Percentiles rank a stretch among this genome's conserved stretches.
Conservation (phyloP, 805 yeast genomes). For the Cephaloascus albidus region DNA sequence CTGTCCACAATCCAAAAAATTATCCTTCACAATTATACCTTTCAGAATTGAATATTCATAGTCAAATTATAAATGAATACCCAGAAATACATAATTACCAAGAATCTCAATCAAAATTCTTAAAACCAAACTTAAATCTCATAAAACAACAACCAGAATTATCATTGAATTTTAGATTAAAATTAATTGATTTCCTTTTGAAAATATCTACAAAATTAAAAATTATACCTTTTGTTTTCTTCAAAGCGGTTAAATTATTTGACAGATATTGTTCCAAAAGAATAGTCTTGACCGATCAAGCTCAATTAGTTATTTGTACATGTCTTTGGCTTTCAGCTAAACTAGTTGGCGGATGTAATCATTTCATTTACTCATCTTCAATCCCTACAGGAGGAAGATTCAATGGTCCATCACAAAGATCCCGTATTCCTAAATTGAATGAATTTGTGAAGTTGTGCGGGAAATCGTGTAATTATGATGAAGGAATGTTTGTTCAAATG, state of each 20-base stretch:
- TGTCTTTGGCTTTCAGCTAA: constrained; percentile 92
- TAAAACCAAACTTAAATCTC: constrained; percentile 42
- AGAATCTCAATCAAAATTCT: constrained; percentile 17
- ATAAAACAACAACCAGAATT: constrained; percentile 87
- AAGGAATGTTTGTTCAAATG: constrained; percentile 61
- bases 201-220: constrained; percentile 60
- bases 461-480: constrained; percentile 46
- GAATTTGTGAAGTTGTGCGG: constrained; percentile 72
- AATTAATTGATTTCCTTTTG: constrained; percentile 70
- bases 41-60: constrained; percentile 39
- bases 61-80: constrained; percentile 38
- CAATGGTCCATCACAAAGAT: constrained; percentile 64
- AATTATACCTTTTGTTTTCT: constrained; percentile 57
- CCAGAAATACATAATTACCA: constrained; percentile 34
- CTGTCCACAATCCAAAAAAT: constrained; percentile 25
- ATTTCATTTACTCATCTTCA: constrained; percentile 42
- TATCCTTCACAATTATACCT: constrained; percentile 43
- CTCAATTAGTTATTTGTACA: constrained; percentile 84
- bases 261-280: constrained; percentile 90
- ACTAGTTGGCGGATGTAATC: constrained; percentile 67
- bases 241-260: constrained; percentile 64
- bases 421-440: constrained; percentile 61
- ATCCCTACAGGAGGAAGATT: constrained; percentile 51
- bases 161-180: constrained; percentile 61
- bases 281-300: constrained; percentile 75